Evolutionary conservation across 345 rosid genomes (phyloP).

Genomic region (Rubroshorea leprosula): DNA sequence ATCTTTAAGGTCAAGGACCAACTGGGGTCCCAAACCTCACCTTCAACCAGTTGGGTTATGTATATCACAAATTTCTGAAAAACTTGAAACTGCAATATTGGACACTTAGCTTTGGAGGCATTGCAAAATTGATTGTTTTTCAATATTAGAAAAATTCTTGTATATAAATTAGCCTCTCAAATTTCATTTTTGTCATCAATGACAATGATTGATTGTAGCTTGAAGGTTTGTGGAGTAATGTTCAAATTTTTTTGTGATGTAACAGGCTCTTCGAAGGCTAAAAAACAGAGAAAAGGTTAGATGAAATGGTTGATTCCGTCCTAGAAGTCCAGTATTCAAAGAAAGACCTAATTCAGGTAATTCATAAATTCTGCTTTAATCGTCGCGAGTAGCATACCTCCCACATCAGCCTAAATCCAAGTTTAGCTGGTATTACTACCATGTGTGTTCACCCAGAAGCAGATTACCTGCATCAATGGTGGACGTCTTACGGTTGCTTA

Average conservation of each 20-base stretch:
- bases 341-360: constrained; percentile 77
- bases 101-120: no score
- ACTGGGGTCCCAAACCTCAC: no score
- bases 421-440: constrained; percentile 75
- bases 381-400: no score
- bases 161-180: no score
- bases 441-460: constrained; percentile 89
- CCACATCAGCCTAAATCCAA: constrained; percentile 56
- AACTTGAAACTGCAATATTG: background rate
- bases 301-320: constrained; percentile 79
- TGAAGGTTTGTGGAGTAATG: background rate
- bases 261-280: constrained; percentile 83
- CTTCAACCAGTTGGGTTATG: no score
- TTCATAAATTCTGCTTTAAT: no score
- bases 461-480: constrained; percentile 80
- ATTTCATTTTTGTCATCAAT: no score
- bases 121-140: no score
- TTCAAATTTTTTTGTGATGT: constrained; percentile 5
- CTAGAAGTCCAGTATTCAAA: constrained; percentile 55
- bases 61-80: no score
- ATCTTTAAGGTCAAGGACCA: no score
- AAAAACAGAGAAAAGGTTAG: constrained; percentile 58
- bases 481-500: constrained; percentile 82
- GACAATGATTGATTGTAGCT: no score
- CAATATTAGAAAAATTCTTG: no score